Evolutionary conservation across 495 filamentous ascomycete genomes (phyloP), one percentile per base, ranked within the genome.

Genomic region (Tirmania nivea): DNA sequence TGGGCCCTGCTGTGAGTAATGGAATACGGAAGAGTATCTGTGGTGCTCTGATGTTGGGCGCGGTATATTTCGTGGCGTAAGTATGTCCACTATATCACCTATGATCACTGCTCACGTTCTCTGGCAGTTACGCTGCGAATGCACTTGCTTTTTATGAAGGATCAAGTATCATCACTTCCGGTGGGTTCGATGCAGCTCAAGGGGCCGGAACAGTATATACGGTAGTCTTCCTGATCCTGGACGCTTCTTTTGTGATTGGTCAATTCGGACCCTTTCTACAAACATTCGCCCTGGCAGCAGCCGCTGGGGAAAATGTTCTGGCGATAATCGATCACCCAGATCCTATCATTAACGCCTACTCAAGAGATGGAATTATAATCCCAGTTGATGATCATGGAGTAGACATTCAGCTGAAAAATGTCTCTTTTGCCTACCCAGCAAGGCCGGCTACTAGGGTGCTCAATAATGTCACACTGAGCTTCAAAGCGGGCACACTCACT

Each of bases 391-490:
- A 50, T n/a, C 53, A 71, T 57, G 64, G 73, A 8, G 3, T 45
- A 8, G 65, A 60, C 17, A 67, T 81, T 42, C 67, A 68, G 55
- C 69, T 81, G 39, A 63, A 70, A 39, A 62, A 78, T 53, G 73
- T 83, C 16, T 69, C 70, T 1, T 80, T 81, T 61, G 67, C 63
- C 0, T 83, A 82, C 60, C 75, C 78, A 16, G 72, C 78, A 1
- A 67, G 79, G 1, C 74, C 75, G 0, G 71, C 76, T n/a, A 66
- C 75, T 14, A 69, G 63, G 4, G 73, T 80, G 11, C 60, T 78
- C 9, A 58, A 74, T 25, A 58, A 68, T 11, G 63, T 82, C 34
- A 69, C 62, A 16, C 61, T 81, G 8, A 66, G 60, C 0, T 70
- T 84, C 12, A 71, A 73, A 9, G 69, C 74, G 2, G 73, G 73